phyloP scores from a whole-genome alignment of 768 basidiomycete species.

The Termitomyces bulborhizus region DNA sequence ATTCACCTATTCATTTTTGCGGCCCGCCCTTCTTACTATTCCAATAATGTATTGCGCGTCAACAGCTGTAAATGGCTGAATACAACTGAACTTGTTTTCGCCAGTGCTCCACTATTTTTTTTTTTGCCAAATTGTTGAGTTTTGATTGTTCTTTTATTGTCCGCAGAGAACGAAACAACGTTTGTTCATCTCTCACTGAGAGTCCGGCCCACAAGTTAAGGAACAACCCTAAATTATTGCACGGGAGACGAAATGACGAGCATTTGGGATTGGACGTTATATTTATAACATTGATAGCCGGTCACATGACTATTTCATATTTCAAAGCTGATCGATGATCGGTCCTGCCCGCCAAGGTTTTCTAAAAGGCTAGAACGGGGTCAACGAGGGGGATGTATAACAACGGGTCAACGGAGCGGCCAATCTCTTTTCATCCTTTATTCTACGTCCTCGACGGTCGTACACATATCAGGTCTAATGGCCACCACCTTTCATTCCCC shows the following conservation, averaged over 20 bases:
- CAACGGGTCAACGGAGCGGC: not conserved
- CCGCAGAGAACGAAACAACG: not conserved
- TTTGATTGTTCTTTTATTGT: not conserved
- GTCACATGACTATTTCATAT: not conserved
- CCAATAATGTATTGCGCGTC: not conserved
- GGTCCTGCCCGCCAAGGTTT: not conserved
- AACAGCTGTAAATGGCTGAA: not conserved
- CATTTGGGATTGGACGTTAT: not conserved
- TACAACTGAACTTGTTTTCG: not conserved
- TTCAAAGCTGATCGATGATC: not conserved
- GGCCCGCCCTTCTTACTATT: not conserved
- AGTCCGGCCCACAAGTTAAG: no score
- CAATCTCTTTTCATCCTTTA: not conserved
- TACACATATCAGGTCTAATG: not conserved
- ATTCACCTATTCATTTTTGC: not conserved
- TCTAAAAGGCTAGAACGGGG: not conserved
- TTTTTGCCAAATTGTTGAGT: no score
- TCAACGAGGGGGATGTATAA: not conserved
- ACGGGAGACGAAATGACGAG: not conserved
- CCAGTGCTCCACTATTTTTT: no score
- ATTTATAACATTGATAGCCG: not conserved
- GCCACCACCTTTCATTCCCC: not conserved
- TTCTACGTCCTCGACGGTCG: not conserved
- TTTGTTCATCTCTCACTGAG: not conserved
- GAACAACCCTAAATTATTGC: no score